phyloP scores from a whole-genome alignment of 208 protist genomes.

The Willaertia magna region DNA sequence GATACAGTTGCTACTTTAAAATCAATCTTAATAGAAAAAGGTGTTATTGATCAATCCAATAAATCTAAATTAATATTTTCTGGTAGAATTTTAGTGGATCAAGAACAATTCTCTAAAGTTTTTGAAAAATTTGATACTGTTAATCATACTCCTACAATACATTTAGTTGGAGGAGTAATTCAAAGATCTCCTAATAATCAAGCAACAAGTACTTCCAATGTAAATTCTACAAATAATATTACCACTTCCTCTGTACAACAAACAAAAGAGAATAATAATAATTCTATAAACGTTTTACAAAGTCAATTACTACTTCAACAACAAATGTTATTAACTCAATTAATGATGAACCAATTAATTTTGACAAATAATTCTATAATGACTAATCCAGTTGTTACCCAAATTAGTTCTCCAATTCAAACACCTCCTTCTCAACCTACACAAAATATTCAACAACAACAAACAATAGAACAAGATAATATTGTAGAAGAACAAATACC shows the following conservation, averaged over 20 bases:
- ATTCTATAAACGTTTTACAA: background rate
- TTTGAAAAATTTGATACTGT: background rate
- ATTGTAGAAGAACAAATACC: too few relatives aligned
- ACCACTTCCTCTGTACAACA: background rate
- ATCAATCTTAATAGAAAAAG: background rate
- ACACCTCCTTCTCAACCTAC: background rate
- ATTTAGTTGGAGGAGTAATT: background rate
- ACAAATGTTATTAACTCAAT: background rate
- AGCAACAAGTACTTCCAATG: background rate
- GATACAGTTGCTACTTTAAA: background rate
- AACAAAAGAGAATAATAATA: too few relatives aligned
- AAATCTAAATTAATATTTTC: background rate
- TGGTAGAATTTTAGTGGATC: background rate
- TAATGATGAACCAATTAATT: background rate
- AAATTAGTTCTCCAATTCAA: background rate
- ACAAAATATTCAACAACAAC: background rate
- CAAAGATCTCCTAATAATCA: background rate
- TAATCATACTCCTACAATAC: background rate
- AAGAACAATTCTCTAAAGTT: background rate
- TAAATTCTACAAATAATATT: background rate
- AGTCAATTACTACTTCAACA: background rate
- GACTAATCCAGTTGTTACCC: background rate
- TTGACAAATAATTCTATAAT: background rate
- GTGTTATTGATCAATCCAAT: background rate
- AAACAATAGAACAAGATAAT: too few relatives aligned